Evolutionary conservation across 495 filamentous ascomycete genomes (phyloP), one percentile per base, ranked within the genome.

Genomic region (Daldinia bambusicola): DNA sequence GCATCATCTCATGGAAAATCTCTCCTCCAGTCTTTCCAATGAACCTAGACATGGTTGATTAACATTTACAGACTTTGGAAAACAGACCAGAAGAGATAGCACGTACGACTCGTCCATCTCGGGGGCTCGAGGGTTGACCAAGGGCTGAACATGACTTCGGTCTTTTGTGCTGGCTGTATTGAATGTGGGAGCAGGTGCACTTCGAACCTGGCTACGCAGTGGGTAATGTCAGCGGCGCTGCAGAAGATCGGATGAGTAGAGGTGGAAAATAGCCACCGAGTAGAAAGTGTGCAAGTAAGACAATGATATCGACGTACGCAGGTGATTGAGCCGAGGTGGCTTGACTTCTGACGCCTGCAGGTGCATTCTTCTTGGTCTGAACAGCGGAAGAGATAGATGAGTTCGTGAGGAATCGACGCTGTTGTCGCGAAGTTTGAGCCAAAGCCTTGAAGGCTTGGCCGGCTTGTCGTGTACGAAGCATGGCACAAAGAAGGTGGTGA

Each of bases 1-100:
- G 86, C 93, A 99, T 97, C 95, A 99, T 98, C 81, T 99, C 94
- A 75, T 99, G 94, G 84, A 99, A 97, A 68, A 99, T 98, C 78
- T 97, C 90, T 76, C 95, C 95, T 79, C 96, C 96, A 55, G 87
- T 97, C 84, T 93, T 92, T 36, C 96, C 96, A 77, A 98, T 92
- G 83, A 99, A 97, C 59, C 92, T 92, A 30, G 0, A 53, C 68
- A 72, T 75, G 48, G 53, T 41, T n/a, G 67, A 75, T 78, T 61
- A 80, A 78, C 67, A 58, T 72, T 56, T 56, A 63, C 64, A 65
- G 43, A 38, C 67, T 53, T 50, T 52, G 56, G 56, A 60, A 52
- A 59, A 30, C 5, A 31, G 67, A 71, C 41, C 51, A 67, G 65
- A 60, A 66, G 65, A 60, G 74, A 57, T 45, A 43, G 72, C 59